phyloP scores from a whole-genome alignment of 768 basidiomycete genomes.

The Tylopilus rubrobrunneus region DNA sequence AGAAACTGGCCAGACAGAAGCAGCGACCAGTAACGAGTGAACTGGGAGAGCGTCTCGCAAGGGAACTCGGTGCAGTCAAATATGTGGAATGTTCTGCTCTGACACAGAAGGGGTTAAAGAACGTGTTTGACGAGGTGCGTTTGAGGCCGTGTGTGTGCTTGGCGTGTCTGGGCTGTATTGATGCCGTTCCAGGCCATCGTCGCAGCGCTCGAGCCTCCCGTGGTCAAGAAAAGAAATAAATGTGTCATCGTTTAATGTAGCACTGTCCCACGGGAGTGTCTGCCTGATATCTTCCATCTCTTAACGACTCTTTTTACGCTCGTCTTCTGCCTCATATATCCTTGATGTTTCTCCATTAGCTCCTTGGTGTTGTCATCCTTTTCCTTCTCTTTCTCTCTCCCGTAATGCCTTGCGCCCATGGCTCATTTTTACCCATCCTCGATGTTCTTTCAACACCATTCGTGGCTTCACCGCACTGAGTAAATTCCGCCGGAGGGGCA shows the following conservation, averaged over 20 bases:
- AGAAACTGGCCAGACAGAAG: conserved; percentile 95
- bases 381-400: conserved; percentile 3
- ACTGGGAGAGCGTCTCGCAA: conserved; percentile 90
- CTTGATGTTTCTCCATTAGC: conserved; percentile 25
- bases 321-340: conserved; percentile 34
- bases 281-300: conserved; percentile 32
- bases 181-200: conserved; percentile 74
- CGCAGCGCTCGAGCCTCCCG: conserved; percentile 95
- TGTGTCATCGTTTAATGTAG: conserved; percentile 80
- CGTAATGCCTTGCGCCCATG: conserved; percentile 25
- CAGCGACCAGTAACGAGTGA: conserved; percentile 88
- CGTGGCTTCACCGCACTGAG: conserved; percentile 24
- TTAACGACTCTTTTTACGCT: conserved; percentile 33
- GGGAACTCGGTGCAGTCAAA: conserved; percentile 97
- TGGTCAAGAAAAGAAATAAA: conserved; percentile 72
- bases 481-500: conserved; percentile 24
- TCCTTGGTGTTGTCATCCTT: conserved; percentile 21
- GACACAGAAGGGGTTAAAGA: conserved; percentile 99
- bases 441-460: conserved; percentile 17
- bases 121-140: conserved; percentile 98
- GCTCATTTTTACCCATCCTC: conserved; percentile 21
- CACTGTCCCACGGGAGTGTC: conserved; percentile 23
- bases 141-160: background rate
- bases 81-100: conserved; percentile 99
- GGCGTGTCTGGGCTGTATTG: conserved; percentile 2